phyloP scores from a whole-genome alignment of 805 yeast genomes.

The Kodamaea nitidulidarum region DNA sequence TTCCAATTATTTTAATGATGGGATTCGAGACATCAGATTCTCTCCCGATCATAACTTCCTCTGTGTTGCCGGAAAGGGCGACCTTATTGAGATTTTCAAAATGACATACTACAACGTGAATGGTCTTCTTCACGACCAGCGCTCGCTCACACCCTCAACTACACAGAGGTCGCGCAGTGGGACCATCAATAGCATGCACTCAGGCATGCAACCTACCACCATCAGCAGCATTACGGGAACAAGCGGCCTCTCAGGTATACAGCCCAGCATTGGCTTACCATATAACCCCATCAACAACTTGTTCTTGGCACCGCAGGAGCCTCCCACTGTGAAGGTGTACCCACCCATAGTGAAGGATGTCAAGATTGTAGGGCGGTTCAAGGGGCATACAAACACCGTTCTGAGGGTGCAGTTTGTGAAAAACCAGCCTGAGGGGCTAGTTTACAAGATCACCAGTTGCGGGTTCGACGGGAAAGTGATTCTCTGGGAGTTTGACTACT shows the following conservation, averaged over 20 bases:
- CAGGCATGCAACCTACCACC: constrained; percentile 7
- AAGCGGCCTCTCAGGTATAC: not conserved
- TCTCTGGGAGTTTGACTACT: constrained; percentile 44
- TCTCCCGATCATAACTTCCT: constrained; percentile 48
- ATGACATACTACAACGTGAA: constrained; percentile 40
- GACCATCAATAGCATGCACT: constrained; percentile 28
- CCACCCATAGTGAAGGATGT: constrained; percentile 39
- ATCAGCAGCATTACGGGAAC: constrained; percentile 3
- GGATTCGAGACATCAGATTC: constrained; percentile 47
- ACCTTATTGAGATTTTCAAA: constrained; percentile 39
- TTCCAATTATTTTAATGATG: constrained; percentile 63
- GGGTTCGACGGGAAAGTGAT: constrained; percentile 39
- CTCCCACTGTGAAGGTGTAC: constrained; percentile 8
- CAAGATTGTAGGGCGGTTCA: constrained; percentile 32
- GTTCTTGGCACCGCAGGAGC: constrained; percentile 2
- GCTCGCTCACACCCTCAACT: not conserved
- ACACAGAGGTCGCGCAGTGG: constrained; percentile 38
- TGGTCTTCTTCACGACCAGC: constrained; percentile 23
- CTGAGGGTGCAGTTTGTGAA: constrained; percentile 25
- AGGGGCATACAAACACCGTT: constrained; percentile 39
- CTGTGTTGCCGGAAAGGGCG: constrained; percentile 52
- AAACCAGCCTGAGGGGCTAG: constrained; percentile 10
- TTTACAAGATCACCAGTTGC: constrained; percentile 34
- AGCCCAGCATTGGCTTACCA: not conserved
- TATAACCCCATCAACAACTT: constrained; percentile 5